Conservation (phyloP, 805 yeast genomes). For the Geotrichum ghanense region DNA sequence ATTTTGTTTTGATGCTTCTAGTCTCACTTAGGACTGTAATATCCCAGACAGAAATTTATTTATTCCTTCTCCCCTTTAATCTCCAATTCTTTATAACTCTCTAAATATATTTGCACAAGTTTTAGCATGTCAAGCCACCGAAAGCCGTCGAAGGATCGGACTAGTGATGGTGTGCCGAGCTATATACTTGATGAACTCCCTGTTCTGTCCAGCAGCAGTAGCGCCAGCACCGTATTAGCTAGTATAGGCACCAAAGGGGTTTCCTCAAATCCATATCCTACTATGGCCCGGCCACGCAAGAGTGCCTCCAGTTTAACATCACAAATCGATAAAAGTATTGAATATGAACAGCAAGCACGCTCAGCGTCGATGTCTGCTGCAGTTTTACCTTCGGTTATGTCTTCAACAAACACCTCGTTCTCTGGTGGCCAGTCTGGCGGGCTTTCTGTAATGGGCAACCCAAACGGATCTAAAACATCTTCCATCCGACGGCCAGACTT, state of each 20-base stretch:
- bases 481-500: background rate
- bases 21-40: too few species aligned
- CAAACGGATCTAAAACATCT: too few species aligned
- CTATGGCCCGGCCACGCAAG: conserved; percentile 12
- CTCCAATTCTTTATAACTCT: too few species aligned
- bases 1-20: too few species aligned
- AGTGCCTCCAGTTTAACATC: background rate
- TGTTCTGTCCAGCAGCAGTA: conserved; percentile 5
- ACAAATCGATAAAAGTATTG: background rate
- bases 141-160: background rate
- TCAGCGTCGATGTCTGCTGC: too few species aligned
- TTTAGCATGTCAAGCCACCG: background rate
- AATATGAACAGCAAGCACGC: background rate
- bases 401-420: background rate
- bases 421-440: too few species aligned
- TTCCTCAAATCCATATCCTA: conserved; percentile 13
- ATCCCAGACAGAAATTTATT: too few species aligned
- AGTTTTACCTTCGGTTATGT: background rate
- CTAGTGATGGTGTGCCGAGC: background rate
- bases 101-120: too few species aligned
- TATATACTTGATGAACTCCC: conserved; percentile 13
- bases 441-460: too few species aligned
- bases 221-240: background rate
- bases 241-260: background rate
- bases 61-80: too few species aligned